phyloP scores from a whole-genome alignment of 352 stramenopile genomes.

The Pilasporangium apinafurcum region DNA sequence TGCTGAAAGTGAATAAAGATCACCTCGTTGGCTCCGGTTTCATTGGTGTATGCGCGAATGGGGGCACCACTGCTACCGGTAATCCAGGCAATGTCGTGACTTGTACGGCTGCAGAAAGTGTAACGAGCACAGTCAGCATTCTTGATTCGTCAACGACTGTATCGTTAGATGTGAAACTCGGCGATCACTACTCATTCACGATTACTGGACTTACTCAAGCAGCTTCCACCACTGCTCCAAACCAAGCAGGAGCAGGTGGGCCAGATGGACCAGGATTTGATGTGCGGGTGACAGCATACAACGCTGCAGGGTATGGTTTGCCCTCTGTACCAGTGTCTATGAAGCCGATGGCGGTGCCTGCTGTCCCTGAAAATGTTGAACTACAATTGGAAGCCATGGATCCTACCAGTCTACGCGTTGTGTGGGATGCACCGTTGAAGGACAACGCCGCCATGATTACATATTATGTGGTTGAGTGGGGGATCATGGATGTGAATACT shows the following conservation, averaged over 20 bases:
- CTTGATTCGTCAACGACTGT: slow-evolving; percentile 26
- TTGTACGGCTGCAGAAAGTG: slow-evolving; percentile 44
- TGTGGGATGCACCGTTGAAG: slow-evolving; percentile 80
- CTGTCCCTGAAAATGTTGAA: slow-evolving; percentile 58
- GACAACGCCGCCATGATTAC: slow-evolving; percentile 81
- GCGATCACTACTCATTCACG: slow-evolving; percentile 46
- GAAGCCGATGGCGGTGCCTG: slow-evolving; percentile 87
- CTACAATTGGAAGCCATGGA: slow-evolving; percentile 72
- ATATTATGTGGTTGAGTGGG: slow-evolving; percentile 88
- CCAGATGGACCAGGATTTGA: slow-evolving; percentile 39
- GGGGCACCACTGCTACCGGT: slow-evolving; percentile 7
- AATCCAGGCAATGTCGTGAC: slow-evolving; percentile 31
- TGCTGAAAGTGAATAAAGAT: slow-evolving; percentile 23
- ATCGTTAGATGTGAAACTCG: slow-evolving; percentile 35
- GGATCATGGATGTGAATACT: slow-evolving; percentile 26
- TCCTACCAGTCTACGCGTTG: slow-evolving; percentile 67
- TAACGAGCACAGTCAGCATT: slow-evolving; percentile 16
- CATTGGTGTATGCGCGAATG: slow-evolving; percentile 51
- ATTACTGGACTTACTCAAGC: slow-evolving; percentile 42
- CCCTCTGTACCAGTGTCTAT: slow-evolving; percentile 44
- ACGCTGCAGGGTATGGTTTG: slow-evolving; percentile 52
- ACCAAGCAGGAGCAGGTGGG: slow-evolving; percentile 21
- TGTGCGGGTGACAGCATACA: slow-evolving; percentile 61
- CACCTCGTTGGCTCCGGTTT: slow-evolving; percentile 26
- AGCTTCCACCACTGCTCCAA: slow-evolving; percentile 19